phyloP scores from a whole-genome alignment of 129 eudicot genomes.

The Smallanthus sonchifolius region DNA sequence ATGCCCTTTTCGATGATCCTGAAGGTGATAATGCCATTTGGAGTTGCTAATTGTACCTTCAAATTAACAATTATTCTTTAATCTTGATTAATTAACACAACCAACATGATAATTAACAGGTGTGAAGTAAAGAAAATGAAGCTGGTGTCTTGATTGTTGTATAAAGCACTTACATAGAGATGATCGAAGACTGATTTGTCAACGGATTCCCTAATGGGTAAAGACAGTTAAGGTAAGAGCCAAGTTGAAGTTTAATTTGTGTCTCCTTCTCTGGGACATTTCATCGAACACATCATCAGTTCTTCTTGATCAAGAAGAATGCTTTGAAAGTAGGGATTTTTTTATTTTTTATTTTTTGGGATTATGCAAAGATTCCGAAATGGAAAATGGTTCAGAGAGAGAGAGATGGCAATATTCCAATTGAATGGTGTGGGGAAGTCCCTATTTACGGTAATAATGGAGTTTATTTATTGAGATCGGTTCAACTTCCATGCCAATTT shows the following conservation, averaged over 20 bases:
- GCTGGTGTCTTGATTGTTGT: not conserved
- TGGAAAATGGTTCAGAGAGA: not conserved
- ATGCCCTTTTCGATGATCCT: slow-evolving; percentile 40
- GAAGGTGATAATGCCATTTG: slow-evolving; percentile 23
- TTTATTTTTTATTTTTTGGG: not conserved
- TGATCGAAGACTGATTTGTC: not conserved
- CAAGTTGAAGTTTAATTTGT: not conserved
- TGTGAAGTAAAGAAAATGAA: not conserved
- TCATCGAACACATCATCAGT: slow-evolving; percentile 3
- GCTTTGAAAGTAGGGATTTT: not conserved
- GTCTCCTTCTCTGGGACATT: not conserved
- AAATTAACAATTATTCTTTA: not conserved
- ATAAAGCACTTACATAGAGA: not conserved
- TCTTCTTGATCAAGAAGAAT: slow-evolving; percentile 6
- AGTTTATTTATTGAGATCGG: slow-evolving; percentile 2
- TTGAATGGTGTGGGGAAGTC: slow-evolving; percentile 12
- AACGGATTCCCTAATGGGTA: not conserved
- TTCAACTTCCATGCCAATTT: not conserved
- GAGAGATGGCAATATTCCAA: not conserved
- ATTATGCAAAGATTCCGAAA: not conserved
- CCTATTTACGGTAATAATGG: slow-evolving; percentile 10
- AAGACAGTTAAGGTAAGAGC: not conserved
- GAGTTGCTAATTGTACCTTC: not conserved
- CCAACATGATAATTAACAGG: not conserved
- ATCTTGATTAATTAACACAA: not conserved